phyloP scores from a whole-genome alignment of 1,284 basidiomycete species.

The Filobasidium uniguttulatum region DNA sequence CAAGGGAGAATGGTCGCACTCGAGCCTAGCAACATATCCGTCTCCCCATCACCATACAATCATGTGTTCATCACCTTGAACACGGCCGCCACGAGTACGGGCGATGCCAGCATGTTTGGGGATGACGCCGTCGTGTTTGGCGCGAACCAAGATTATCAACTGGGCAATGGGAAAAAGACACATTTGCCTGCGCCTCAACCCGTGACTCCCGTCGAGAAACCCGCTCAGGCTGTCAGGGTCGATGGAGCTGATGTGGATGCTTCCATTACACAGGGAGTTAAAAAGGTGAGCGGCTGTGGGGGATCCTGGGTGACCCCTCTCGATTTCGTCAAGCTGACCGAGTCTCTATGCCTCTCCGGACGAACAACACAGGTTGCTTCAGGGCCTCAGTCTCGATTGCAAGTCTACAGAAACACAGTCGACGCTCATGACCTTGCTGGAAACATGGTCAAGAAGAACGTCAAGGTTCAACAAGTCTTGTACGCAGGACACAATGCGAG shows the following conservation, averaged over 20 bases:
- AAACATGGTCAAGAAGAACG: slow-evolving; percentile 50
- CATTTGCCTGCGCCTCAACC: slow-evolving; percentile 56
- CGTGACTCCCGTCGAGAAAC: slow-evolving; percentile 40
- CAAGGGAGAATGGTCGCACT: slow-evolving; percentile 52
- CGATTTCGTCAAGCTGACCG: slow-evolving; percentile 5
- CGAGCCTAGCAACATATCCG: slow-evolving; percentile 47
- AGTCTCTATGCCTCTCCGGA: too few species aligned
- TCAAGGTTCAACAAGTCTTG: slow-evolving; percentile 56
- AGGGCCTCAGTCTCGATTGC: slow-evolving; percentile 38
- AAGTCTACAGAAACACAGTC: slow-evolving; percentile 30
- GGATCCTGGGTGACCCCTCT: slow-evolving; percentile 1
- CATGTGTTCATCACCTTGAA: slow-evolving; percentile 67
- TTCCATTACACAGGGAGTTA: slow-evolving; percentile 31
- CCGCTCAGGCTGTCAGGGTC: slow-evolving; percentile 44
- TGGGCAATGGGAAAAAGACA: slow-evolving; percentile 70
- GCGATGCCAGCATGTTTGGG: slow-evolving; percentile 35
- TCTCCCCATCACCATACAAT: slow-evolving; percentile 57
- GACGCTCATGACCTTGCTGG: slow-evolving; percentile 54
- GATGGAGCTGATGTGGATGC: slow-evolving; percentile 39
- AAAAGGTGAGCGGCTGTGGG: slow-evolving; percentile 2
- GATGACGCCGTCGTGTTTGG: slow-evolving; percentile 44
- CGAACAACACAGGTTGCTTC: slow-evolving; percentile 27
- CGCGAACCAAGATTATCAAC: slow-evolving; percentile 61
- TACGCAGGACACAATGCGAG: slow-evolving; percentile 46
- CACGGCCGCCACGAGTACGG: slow-evolving; percentile 44